These are phyloP conservation scores for Tubosaeta sp. DNA, from an alignment of 768 basidiomycete species.

Conservation along the genomic window DNA sequence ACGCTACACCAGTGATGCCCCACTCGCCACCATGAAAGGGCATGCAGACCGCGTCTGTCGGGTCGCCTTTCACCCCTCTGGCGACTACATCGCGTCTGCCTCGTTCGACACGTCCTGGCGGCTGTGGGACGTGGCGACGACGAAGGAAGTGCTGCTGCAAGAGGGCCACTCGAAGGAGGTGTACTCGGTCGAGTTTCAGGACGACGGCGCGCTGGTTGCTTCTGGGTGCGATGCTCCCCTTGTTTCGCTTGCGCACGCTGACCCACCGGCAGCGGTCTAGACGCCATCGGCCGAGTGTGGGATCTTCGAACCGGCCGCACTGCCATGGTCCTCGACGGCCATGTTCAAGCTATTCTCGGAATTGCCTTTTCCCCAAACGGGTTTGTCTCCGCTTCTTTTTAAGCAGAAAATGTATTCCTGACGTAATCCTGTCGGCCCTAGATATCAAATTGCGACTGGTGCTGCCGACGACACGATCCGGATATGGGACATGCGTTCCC, in stretches of 20 bases:
- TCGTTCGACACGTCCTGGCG: conserved; percentile 98
- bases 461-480: conserved; percentile 96
- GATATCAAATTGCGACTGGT: conserved; percentile 96
- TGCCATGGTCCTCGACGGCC: conserved; percentile 97
- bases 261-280: conserved; percentile 65
- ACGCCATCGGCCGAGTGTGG: conserved; percentile 97
- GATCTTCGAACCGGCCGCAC: conserved; percentile 93
- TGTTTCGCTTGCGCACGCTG: neutral
- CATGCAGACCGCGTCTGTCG: conserved; percentile 90
- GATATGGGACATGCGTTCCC: conserved; percentile 96
- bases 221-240: conserved; percentile 62
- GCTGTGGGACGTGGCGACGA: conserved; percentile 86
- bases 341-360: conserved; percentile 87
- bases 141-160: conserved; percentile 81
- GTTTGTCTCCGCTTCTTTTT: conserved; percentile 42
- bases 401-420: neutral
- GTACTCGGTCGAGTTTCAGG: conserved; percentile 92
- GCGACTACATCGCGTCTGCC: conserved; percentile 88
- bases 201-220: conserved; percentile 88
- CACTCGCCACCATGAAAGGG: conserved; percentile 81
- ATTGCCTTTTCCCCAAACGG: conserved; percentile 95
- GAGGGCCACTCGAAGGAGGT: conserved; percentile 98
- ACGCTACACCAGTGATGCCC: conserved; percentile 58
- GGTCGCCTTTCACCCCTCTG: conserved; percentile 95
- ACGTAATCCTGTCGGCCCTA: conserved; percentile 30